Evolutionary conservation across 352 stramenopile species (phyloP).

Genomic region (Pythium coloratum): DNA sequence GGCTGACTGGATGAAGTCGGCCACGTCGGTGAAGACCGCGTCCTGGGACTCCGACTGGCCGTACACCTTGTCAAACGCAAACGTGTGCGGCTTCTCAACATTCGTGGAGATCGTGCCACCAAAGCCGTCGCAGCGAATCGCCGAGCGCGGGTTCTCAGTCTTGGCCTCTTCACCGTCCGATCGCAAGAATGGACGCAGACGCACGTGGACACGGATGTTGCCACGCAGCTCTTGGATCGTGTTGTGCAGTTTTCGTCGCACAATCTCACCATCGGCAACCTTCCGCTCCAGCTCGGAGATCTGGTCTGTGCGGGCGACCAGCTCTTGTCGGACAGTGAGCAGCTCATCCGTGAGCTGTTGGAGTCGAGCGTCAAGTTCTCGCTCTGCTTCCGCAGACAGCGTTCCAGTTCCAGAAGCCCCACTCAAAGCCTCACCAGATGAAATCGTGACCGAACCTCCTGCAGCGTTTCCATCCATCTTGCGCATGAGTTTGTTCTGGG

Average conservation of each 20-base stretch:
- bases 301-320: constrained; percentile 60
- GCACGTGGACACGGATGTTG: constrained; percentile 98
- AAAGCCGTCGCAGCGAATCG: constrained; percentile 70
- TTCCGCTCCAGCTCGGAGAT: constrained; percentile 69
- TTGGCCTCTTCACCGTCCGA: constrained; percentile 69
- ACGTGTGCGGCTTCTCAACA: constrained; percentile 79
- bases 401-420: background rate
- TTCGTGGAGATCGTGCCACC: constrained; percentile 73
- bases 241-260: constrained; percentile 97
- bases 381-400: constrained; percentile 38
- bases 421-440: background rate
- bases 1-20: constrained; percentile 89
- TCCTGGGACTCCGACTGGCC: constrained; percentile 94
- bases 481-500: constrained; percentile 75
- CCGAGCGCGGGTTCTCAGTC: constrained; percentile 45
- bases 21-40: constrained; percentile 92
- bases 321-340: constrained; percentile 53
- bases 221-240: constrained; percentile 99
- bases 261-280: constrained; percentile 57
- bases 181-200: constrained; percentile 90
- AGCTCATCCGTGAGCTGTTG: constrained; percentile 77
- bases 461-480: background rate
- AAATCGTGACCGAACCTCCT: background rate
- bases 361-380: constrained; percentile 48
- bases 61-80: constrained; percentile 99